Evolutionary conservation across 345 rosid species (phyloP).

Genomic region (Sisymbrium irio): DNA sequence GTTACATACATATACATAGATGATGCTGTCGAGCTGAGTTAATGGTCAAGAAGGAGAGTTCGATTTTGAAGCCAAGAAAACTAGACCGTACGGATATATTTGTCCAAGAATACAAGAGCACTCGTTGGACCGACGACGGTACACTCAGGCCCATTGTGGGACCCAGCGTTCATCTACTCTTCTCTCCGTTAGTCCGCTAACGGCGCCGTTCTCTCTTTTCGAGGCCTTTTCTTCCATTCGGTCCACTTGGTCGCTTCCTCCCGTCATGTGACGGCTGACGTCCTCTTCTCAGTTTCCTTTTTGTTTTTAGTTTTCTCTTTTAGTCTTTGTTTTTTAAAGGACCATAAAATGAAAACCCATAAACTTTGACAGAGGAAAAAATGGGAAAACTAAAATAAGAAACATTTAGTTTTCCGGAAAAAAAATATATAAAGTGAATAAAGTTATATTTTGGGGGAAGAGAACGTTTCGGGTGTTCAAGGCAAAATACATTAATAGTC

Average conservation of each 20-base stretch:
- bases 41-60: not conserved
- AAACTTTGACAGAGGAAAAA: not conserved
- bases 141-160: slow-evolving; percentile 7
- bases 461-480: not conserved
- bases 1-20: not conserved
- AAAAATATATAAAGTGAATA: not conserved
- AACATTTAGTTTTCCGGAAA: not conserved
- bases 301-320: not conserved
- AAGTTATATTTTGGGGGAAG: not conserved
- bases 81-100: slow-evolving; percentile 21
- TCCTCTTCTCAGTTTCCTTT: slow-evolving; percentile 8
- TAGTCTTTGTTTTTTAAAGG: not conserved
- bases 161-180: not conserved
- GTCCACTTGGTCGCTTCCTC: slow-evolving; percentile 24
- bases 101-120: slow-evolving; percentile 33
- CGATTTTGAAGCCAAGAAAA: not conserved
- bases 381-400: not conserved
- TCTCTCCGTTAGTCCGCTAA: slow-evolving; percentile 17
- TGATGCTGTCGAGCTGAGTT: not conserved
- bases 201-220: slow-evolving; percentile 26
- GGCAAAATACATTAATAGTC: not conserved
- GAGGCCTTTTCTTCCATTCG: not conserved
- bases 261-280: slow-evolving; percentile 32
- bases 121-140: slow-evolving; percentile 21
- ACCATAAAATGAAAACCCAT: not conserved